Evolutionary conservation across 352 stramenopile genomes (phyloP).

Genomic region (Globisporangium irregulare): DNA sequence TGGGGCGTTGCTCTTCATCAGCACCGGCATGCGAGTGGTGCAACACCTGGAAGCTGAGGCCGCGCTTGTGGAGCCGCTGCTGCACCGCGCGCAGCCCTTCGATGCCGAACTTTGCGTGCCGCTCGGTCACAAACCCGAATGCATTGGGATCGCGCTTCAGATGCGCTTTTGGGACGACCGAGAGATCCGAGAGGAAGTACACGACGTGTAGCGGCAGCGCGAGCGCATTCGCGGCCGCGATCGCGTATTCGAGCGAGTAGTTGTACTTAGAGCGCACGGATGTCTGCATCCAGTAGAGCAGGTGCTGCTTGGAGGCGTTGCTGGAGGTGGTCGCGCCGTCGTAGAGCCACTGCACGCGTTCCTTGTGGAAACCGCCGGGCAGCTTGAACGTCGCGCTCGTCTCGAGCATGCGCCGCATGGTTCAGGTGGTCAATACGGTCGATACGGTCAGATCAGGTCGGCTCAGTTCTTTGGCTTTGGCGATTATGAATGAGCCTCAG

Average conservation of each 20-base stretch:
- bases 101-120: slow-evolving; percentile 73
- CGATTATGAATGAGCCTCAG: not conserved
- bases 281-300: slow-evolving; percentile 90
- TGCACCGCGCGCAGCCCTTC: slow-evolving; percentile 58
- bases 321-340: slow-evolving; percentile 28
- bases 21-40: slow-evolving; percentile 34
- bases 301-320: slow-evolving; percentile 17
- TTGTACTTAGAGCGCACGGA: slow-evolving; percentile 81
- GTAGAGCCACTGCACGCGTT: slow-evolving; percentile 77
- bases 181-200: slow-evolving; percentile 64
- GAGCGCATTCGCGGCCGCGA: slow-evolving; percentile 62
- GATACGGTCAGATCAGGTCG: not conserved
- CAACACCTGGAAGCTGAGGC: slow-evolving; percentile 63
- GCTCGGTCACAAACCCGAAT: slow-evolving; percentile 58
- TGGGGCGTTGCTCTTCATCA: slow-evolving; percentile 1
- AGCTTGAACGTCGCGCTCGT: slow-evolving; percentile 33
- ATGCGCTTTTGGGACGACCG: slow-evolving; percentile 25
- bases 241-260: slow-evolving; percentile 75
- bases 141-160: slow-evolving; percentile 51
- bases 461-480: too few relatives aligned
- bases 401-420: slow-evolving; percentile 52
- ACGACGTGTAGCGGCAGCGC: slow-evolving; percentile 72
- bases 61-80: slow-evolving; percentile 37
- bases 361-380: slow-evolving; percentile 53
- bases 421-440: not conserved